These are phyloP conservation scores for Trichosanthes cucumerina DNA, from an alignment of 306 rosid genomes.

Conservation along the genomic window DNA sequence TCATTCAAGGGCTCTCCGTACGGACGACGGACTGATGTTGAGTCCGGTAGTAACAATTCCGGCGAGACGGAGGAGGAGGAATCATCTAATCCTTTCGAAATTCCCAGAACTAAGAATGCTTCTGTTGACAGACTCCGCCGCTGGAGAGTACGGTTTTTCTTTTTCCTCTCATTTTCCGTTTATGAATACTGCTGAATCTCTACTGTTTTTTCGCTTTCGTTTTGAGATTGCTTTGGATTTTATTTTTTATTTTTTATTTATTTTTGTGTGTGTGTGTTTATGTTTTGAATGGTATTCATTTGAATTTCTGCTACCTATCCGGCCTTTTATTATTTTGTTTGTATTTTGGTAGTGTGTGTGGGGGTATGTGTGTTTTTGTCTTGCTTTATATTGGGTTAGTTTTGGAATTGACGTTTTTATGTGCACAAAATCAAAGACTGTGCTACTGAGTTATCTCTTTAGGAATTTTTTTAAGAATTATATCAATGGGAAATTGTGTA, in stretches of 20 bases:
- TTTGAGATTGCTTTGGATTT: neutral
- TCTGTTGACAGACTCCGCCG: conserved; percentile 73
- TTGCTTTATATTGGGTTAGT: neutral
- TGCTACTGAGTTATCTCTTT: neutral
- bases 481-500: neutral
- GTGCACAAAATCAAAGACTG: neutral
- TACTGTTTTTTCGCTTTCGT: neutral
- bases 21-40: conserved; percentile 32
- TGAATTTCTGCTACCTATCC: neutral
- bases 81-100: conserved; percentile 37
- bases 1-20: conserved; percentile 31
- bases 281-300: neutral
- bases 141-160: conserved; percentile 55
- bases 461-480: neutral
- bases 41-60: conserved; percentile 36
- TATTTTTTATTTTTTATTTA: neutral
- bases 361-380: neutral
- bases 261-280: neutral
- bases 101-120: conserved; percentile 70
- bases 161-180: neutral
- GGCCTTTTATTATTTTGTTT: neutral
- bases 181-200: neutral
- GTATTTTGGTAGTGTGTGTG: neutral
- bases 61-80: conserved; percentile 33
- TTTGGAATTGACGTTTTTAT: neutral